Conservation (phyloP, 495 filamentous ascomycete genomes). For the Xylaria nigripes region DNA sequence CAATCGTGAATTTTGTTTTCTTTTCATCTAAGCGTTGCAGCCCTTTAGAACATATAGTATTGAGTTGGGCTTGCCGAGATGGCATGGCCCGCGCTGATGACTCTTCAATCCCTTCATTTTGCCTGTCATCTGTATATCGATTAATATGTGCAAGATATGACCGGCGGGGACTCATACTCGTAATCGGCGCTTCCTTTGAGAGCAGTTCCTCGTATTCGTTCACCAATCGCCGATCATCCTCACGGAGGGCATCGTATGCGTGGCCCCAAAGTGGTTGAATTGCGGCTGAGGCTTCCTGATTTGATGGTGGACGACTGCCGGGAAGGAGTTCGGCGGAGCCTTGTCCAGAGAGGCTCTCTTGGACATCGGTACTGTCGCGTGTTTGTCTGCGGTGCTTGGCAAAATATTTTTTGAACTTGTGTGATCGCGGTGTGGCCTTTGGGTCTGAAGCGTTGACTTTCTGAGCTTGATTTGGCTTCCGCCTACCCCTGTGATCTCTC, state of each 20-base stretch:
- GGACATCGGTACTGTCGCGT: background rate
- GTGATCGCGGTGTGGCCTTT: background rate
- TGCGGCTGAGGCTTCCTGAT: background rate
- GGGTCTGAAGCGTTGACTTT: too few species aligned
- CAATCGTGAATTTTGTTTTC: slow-evolving; percentile 11
- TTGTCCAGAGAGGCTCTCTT: background rate
- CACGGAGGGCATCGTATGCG: slow-evolving; percentile 14
- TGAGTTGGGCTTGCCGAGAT: background rate
- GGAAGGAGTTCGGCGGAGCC: background rate
- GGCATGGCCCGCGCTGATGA: background rate
- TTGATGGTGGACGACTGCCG: background rate
- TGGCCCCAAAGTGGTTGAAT: slow-evolving; percentile 16
- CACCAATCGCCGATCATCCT: slow-evolving; percentile 4
- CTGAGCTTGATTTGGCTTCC: too few species aligned
- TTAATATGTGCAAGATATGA: background rate
- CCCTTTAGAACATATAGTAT: slow-evolving; percentile 8
- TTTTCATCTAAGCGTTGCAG: slow-evolving; percentile 8
- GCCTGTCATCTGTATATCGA: background rate
- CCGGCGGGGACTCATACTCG: background rate
- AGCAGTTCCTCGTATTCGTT: slow-evolving; percentile 19
- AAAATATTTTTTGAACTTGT: background rate
- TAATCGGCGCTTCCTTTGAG: background rate
- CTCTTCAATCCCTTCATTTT: background rate
- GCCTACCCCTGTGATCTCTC: too few species aligned
- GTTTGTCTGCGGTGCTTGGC: background rate